Evolutionary conservation across 495 filamentous ascomycete species (phyloP), one percentile per base, ranked within the genome.

Genomic region (Annulohypoxylon stygium): DNA sequence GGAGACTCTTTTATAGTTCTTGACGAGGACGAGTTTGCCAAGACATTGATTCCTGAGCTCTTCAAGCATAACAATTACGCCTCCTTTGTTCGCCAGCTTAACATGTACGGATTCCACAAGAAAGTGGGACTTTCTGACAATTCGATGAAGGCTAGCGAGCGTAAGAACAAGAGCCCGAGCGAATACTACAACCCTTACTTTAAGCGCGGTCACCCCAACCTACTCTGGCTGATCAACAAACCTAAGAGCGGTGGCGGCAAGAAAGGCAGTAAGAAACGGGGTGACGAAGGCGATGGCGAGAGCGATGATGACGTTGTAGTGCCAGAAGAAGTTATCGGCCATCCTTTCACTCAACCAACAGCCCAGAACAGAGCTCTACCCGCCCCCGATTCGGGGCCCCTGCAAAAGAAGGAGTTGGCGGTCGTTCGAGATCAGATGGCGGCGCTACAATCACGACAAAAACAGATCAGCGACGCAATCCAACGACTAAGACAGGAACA

Each of bases 21-120:
- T 4, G 97, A 99, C 76, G 96, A 99, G 80, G 96, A 99, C 78
- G 97, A 98, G 79, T 99, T 99, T 81, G 97, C 96, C n/a, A 95
- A 93, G 79, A 97, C 91, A 0, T 80, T 99, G 67, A 98, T 99
- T 55, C 96, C 96, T 2, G 96, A 98, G 77, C 86, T 98, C 7
- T 99, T 98, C 88, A 99, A 99, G 78, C 97, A 98, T 81, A 98
- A 97, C 80, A 99, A 98, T 80, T 99, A 98, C 80, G 95, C 96
- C 6, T 98, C 97, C 1, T 99, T 99, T 76, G 96, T 99, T 26
- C 93, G 96, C 9, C 96, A 99, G 78, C 86, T 99, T 70, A 99
- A 99, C 77, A 98, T 99, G 96, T 99, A 99, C 79, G 96, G 96
- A 7, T 99, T 99, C 78, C 96, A 99, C 81, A 99, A 99, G 84